phyloP scores from a whole-genome alignment of 2,329 filamentous ascomycete genomes.

The Periconia sp. region DNA sequence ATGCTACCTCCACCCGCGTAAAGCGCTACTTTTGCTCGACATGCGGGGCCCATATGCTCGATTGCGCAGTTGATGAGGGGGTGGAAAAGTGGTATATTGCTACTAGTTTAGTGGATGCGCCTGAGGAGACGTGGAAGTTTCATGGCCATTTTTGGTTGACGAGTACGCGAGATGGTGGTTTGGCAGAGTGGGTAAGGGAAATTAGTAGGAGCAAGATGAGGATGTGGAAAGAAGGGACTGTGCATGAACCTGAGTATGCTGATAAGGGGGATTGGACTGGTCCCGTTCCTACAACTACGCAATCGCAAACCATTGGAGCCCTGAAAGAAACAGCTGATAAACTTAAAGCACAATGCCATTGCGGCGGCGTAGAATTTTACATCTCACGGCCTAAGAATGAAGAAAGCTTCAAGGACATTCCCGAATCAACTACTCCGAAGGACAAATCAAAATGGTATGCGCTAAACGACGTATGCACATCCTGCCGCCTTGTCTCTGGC shows the following conservation, averaged over 20 bases:
- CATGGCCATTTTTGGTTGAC: constrained; percentile 37
- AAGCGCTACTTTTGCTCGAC: constrained; percentile 57
- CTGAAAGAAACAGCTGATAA: constrained; percentile 14
- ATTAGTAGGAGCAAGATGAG: constrained; percentile 30
- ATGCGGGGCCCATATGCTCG: constrained; percentile 54
- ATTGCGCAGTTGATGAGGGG: constrained; percentile 14
- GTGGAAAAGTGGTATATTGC: constrained; percentile 32
- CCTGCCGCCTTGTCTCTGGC: constrained; percentile 66
- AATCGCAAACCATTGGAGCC: background rate
- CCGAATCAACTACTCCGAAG: constrained; percentile 61
- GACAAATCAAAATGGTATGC: constrained; percentile 66
- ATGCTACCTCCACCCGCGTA: constrained; percentile 50
- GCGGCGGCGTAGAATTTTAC: constrained; percentile 61
- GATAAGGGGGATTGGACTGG: constrained; percentile 1
- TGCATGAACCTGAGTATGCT: constrained; percentile 1
- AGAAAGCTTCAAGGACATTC: constrained; percentile 58
- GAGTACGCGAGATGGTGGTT: constrained; percentile 47
- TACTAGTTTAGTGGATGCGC: constrained; percentile 38
- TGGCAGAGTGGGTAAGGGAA: constrained; percentile 38
- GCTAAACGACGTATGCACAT: constrained; percentile 58
- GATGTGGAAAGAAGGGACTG: constrained; percentile 27
- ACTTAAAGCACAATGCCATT: constrained; percentile 60
- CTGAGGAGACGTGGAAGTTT: constrained; percentile 37
- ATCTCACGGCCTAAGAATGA: constrained; percentile 61
- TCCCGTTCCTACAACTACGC: too few relatives aligned